These are phyloP conservation scores for Sporormia fimetaria DNA, from an alignment of 495 filamentous ascomycete genomes.

Conservation along the genomic window DNA sequence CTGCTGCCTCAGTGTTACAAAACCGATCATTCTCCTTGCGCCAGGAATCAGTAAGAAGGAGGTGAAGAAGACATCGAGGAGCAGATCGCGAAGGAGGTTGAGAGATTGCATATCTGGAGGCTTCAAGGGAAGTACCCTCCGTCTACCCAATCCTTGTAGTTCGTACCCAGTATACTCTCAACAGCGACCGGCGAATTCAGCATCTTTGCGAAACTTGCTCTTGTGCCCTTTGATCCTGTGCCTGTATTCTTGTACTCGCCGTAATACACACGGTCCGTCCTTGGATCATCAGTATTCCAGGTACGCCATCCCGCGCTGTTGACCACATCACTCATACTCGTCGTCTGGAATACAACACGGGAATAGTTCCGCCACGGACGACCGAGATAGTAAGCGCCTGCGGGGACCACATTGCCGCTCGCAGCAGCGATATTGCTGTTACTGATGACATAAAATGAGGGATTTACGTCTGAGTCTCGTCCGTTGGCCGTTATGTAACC, in stretches of 20 bases:
- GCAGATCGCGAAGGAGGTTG: no score
- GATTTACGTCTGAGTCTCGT: constrained; percentile 38
- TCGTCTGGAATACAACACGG: constrained; percentile 51
- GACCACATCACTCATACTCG: constrained; percentile 43
- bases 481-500: constrained; percentile 43
- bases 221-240: constrained; percentile 43
- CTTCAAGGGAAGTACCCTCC: constrained; percentile 10
- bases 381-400: constrained; percentile 49
- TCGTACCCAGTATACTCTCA: constrained; percentile 41
- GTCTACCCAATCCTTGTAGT: constrained; percentile 25
- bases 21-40: no score
- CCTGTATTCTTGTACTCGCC: constrained; percentile 52
- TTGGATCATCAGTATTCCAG: constrained; percentile 41
- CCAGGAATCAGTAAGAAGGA: no score
- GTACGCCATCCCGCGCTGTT: constrained; percentile 50
- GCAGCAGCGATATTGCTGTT: constrained; percentile 38
- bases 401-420: constrained; percentile 37
- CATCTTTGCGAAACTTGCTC: constrained; percentile 45
- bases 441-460: constrained; percentile 47
- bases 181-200: constrained; percentile 39
- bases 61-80: no score
- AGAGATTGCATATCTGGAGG: no score
- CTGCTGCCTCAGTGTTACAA: no score
- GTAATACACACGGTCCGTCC: constrained; percentile 45
- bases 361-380: constrained; percentile 55